Evolutionary conservation across 306 rosid genomes (phyloP), one percentile per base, ranked within the genome.

Genomic region (Cucumis melo): DNA sequence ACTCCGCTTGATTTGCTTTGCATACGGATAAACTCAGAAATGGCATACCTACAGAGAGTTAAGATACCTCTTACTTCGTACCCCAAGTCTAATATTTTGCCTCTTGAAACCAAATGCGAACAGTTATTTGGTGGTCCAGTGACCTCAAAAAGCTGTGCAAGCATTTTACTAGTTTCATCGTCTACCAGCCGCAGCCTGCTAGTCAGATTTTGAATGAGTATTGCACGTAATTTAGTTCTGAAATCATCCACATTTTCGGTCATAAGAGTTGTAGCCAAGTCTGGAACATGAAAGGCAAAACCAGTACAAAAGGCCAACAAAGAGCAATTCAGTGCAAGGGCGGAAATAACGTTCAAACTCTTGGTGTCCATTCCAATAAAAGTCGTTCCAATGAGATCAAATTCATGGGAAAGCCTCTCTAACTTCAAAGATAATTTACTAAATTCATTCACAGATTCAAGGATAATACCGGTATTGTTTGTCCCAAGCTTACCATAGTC

Each of bases 221-320:
- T 55, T 42, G 80, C 63, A 24, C 36, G 85, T 65, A 73, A 77
- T n/a, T 10, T 60, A 81, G 62, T 79, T 53, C 55, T 54, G 16
- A 76, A 53, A 54, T 34, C 76, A 76, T 77, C 83, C 39, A 27
- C 53, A 61, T 79, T 63, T 34, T 57, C 20, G 12, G n/a, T n/a
- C 36, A 59, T 16, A 71, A 72, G 46, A 70, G 58, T 23, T 44
- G 78, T 51, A 32, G 80, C 29, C 19, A 64, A 79, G 58, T 64
- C 63, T 36, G 84, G 89, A 56, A 82, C 51, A 78, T 80, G 83
- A 59, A 84, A 81, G 67, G 80, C 46, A 77, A 83, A 87, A 63
- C 90, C 84, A 32, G 85, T 42, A 66, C 80, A 81, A 53, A 89
- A 86, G 48, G 93, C 92, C 80, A 91, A 81, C 64, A 91, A n/a